phyloP scores from a whole-genome alignment of 2,329 filamentous ascomycete species.

The Catunica adiposa region DNA sequence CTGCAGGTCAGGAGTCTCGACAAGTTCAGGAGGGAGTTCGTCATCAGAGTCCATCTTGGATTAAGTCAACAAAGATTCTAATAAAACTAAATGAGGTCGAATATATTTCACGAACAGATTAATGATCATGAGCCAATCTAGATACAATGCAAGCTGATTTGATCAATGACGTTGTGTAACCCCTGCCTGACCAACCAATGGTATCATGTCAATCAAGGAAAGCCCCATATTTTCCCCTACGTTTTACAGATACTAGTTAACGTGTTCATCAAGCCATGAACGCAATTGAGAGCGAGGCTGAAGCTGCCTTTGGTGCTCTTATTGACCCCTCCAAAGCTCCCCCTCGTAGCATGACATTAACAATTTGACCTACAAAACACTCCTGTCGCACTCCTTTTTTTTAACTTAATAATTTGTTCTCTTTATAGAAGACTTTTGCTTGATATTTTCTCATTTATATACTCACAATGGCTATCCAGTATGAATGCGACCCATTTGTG shows the following conservation, averaged over 20 bases:
- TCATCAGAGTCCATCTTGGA: constrained; percentile 45
- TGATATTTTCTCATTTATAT: background rate
- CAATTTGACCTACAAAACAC: background rate
- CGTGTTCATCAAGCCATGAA: background rate
- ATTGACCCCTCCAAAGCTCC: constrained; percentile 4
- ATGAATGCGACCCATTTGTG: constrained; percentile 8
- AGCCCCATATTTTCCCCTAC: constrained; percentile 1
- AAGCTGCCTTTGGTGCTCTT: background rate
- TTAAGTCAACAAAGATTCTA: background rate
- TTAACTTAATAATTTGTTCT: background rate
- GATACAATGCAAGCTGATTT: background rate
- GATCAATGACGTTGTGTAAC: background rate
- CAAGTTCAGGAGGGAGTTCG: constrained; percentile 49
- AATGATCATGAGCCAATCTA: background rate
- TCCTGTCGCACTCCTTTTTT: background rate
- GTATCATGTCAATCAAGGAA: background rate
- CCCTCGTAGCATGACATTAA: background rate
- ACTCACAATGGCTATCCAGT: constrained; percentile 31
- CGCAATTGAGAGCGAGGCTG: background rate
- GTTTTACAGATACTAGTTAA: background rate
- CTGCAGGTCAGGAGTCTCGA: constrained; percentile 29
- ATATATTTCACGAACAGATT: background rate
- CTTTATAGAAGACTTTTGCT: background rate
- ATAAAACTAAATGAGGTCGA: background rate
- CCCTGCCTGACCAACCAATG: background rate